Evolutionary conservation across 2,329 filamentous ascomycete genomes (phyloP).

Genomic region (Sporothrix pseudoabietina): DNA sequence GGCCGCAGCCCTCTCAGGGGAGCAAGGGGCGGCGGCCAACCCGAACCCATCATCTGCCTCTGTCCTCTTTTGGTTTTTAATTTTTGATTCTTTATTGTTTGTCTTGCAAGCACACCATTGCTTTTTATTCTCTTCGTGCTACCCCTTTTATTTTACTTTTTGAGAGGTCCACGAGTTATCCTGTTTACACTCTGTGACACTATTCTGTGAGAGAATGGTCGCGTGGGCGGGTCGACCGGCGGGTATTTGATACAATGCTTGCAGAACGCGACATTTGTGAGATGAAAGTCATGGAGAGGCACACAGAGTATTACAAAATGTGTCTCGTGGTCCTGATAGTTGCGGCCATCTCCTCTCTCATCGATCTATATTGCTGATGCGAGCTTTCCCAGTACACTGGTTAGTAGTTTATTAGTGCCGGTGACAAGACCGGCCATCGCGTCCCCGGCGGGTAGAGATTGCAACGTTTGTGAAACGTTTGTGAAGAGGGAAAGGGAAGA

Average conservation of each 20-base stretch:
- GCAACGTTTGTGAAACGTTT: not conserved
- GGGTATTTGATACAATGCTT: not conserved
- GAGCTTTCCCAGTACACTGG: not conserved
- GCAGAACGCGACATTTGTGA: not conserved
- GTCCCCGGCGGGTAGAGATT: not conserved
- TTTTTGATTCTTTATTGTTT: too few relatives aligned
- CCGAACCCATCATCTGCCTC: constrained; percentile 11
- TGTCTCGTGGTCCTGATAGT: constrained; percentile 1
- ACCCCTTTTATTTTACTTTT: not conserved
- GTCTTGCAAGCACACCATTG: not conserved
- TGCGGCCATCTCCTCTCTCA: not conserved
- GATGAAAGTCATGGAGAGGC: not conserved
- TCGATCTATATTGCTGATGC: not conserved
- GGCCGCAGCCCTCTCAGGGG: not conserved
- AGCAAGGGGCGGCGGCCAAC: not conserved
- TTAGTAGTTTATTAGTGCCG: not conserved
- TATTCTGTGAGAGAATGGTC: not conserved
- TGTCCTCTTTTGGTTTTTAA: not conserved
- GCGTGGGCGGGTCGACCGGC: not conserved
- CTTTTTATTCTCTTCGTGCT: not conserved
- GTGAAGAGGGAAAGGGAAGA: not conserved
- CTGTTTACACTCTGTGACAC: constrained; percentile 4
- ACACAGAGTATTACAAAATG: not conserved
- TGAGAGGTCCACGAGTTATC: not conserved
- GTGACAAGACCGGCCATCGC: constrained; percentile 10